Base-by-base conservation (phyloP, 1,284 basidiomycete genomes). In the Microstroma glucosiphilum region DNA sequence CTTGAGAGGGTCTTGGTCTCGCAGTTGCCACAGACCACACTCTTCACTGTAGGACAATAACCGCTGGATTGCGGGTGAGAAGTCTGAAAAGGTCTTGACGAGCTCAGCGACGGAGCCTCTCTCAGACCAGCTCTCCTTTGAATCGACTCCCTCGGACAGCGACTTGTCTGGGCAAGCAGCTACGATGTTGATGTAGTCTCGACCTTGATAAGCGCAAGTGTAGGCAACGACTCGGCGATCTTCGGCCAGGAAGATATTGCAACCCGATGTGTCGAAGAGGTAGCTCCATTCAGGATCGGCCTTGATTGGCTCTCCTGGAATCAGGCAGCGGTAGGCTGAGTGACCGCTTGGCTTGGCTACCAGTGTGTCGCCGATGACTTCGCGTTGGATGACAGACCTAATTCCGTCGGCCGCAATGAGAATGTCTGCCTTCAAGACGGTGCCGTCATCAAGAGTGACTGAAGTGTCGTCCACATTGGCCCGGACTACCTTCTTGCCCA, bases 31-130 rank as follows among this genome's bases (percentile, higher is more conserved):
- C 2, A 75, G 65, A 12, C 67, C 71, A 42, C 70, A 67, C 37
- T 69, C 69, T 8, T 67, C 58, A 9, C 64, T 68, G 57, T 66
- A 58, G 11, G 79, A 86, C 76, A 92, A 91, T 81, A 75, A 90
- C 64, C 80, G 81, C 46, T 83, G 41, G 19, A 62, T 62, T 7
- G 59, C 57, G 1, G 60, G 62, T 7, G 60, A 42, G 59, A 79
- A 79, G 0, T 53, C 43, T n/a, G 60, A 30, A 65, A 74, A 79
- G 2, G 70, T 61, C 12, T 67, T 66, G 56, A 73, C 55, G 13
- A 79, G 59, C 13, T 72, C 67, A 2, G 61, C 58, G 0, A 67
- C 57, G 8, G 61, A 57, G 7, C 75, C 77, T 15, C 60, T 59
- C 11, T 67, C 71, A 1, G 61, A 64, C 78, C 78, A 79, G 8